Evolutionary conservation across 129 eudicot species (phyloP).

Genomic region (Mikania micrantha): DNA sequence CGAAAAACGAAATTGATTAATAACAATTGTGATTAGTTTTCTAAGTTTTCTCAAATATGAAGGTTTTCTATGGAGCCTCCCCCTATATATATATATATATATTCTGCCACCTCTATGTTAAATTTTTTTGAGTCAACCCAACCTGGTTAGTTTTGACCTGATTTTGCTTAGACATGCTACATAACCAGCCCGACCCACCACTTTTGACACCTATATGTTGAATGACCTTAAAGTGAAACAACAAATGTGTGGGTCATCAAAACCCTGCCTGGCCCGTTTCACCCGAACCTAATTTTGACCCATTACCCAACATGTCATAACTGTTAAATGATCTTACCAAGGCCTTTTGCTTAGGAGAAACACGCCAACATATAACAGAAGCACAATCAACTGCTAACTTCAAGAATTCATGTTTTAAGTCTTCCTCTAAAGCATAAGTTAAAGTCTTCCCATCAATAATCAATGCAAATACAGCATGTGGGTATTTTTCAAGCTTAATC

Average conservation of each 20-base stretch:
- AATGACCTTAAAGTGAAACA: no score
- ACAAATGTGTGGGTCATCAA: neutral
- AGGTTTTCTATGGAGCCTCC: no score
- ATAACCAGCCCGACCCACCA: no score
- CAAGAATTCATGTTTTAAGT: conserved; percentile 76
- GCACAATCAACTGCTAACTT: conserved; percentile 81
- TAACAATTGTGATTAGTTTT: no score
- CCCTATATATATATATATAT: no score
- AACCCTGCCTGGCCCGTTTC: neutral
- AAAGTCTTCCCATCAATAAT: conserved; percentile 91
- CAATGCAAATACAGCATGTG: conserved; percentile 91
- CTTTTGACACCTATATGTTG: no score
- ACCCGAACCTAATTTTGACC: neutral
- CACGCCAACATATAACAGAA: conserved; percentile 99
- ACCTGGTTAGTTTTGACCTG: no score
- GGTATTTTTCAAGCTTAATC: conserved; percentile 91
- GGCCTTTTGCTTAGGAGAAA: conserved; percentile 96
- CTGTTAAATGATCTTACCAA: conserved; percentile 40
- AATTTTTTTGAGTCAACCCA: no score
- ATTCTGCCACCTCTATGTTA: neutral
- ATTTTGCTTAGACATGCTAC: no score
- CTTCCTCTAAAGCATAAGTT: conserved; percentile 79
- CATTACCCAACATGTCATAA: neutral
- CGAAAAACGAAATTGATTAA: no score
- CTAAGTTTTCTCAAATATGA: no score